phyloP scores from a whole-genome alignment of 2,329 filamentous ascomycete species.

The Fusarium sp. region DNA sequence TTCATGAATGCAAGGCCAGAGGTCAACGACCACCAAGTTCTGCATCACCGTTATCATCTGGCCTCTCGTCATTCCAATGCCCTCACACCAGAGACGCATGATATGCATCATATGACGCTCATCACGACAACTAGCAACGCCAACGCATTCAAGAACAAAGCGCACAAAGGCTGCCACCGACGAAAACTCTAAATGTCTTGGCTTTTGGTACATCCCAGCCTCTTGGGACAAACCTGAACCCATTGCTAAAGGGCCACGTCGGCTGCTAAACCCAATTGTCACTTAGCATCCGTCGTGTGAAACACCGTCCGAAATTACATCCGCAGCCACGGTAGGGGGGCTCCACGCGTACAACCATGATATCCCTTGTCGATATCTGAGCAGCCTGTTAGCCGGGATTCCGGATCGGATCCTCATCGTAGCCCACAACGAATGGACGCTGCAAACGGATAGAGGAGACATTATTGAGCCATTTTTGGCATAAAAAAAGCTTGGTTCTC shows the following conservation, averaged over 20 bases:
- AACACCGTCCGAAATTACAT: constrained; percentile 48
- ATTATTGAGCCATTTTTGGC: constrained; percentile 25
- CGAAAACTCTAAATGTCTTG: constrained; percentile 21
- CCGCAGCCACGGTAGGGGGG: constrained; percentile 41
- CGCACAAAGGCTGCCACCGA: not conserved
- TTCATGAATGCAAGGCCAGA: constrained; percentile 16
- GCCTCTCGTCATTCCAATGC: constrained; percentile 22
- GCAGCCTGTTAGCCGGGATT: constrained; percentile 15
- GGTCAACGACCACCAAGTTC: constrained; percentile 1
- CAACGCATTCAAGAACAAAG: not conserved
- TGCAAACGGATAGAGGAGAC: constrained; percentile 16
- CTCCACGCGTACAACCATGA: constrained; percentile 27
- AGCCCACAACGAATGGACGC: constrained; percentile 1
- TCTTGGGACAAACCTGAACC: constrained; percentile 19
- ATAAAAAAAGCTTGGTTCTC: constrained; percentile 31
- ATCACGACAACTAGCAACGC: not conserved
- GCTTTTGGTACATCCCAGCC: constrained; percentile 27
- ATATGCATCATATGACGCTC: constrained; percentile 23
- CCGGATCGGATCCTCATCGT: constrained; percentile 19
- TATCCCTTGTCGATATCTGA: constrained; percentile 22
- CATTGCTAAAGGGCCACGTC: constrained; percentile 36
- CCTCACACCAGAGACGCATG: constrained; percentile 23
- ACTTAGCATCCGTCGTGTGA: constrained; percentile 38
- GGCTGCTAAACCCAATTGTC: constrained; percentile 34
- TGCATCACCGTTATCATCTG: constrained; percentile 2